Base-by-base conservation (phyloP, 148 eudicot species). In the Amaranthus palmeri region DNA sequence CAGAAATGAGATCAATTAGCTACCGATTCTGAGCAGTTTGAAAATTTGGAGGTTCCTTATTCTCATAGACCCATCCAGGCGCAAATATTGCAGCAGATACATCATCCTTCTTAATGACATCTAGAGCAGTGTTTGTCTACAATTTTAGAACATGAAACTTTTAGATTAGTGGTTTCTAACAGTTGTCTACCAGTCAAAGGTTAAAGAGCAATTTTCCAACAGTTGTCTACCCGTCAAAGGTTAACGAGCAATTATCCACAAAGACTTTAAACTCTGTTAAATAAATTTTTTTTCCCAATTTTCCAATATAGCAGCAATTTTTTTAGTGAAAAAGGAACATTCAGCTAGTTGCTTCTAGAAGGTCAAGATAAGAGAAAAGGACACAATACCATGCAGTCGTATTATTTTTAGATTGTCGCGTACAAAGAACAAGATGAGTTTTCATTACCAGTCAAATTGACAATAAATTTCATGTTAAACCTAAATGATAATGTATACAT, bases 71-170 rank as follows among this genome's bases (percentile, higher is more conserved):
- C 98, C 98, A 93, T 74, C 96, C 98, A 77, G 98, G 98, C 75
- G 98, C 98, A 83, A 90, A 93, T 68, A 93, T 81, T 65, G 98
- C 95, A 74, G 98, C 96, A 68, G 98, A 93, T 72, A 93, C 96
- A 68, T 81, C 84, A 68, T 76, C 74, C 67, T 83, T 78, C 86
- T 80, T 90, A 65, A 93, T 64, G 51, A 87, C 92, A 72, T 93
- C 95, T 65, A 93, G 89, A 51, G 98, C 98, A 59, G 78, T 77
- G 80, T 89, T 86, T 73, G 97, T 93, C 98, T 93, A 83, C 78
- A 67, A 74, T 62, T 57, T 56, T 12, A 36, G 68, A 79, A 56
- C 13, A 54, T 67, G 43, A 40, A 62, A 68, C 10, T 59, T 77
- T 13, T 52, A 59, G 8, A 44, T 72, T 57, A 76, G 71, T 44